Evolutionary conservation across 495 filamentous ascomycete genomes (phyloP).

Genomic region (Aspergillus incahuasiensis): DNA sequence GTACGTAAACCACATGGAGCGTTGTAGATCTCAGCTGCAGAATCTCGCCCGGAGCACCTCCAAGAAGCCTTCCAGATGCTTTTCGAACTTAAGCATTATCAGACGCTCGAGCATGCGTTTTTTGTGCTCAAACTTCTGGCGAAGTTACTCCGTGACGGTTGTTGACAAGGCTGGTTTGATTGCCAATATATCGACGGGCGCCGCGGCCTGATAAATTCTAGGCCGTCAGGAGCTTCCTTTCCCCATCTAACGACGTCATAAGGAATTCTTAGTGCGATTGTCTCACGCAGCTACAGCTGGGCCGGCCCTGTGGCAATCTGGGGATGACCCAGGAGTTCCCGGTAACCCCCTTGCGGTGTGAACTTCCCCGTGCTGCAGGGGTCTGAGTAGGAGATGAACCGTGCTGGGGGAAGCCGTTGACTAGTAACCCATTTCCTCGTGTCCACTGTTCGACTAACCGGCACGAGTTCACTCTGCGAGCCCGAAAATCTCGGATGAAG

Average conservation of each 20-base stretch:
- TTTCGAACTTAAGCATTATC: slow-evolving; percentile 1
- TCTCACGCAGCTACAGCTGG: slow-evolving; percentile 7
- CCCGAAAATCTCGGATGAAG: not conserved
- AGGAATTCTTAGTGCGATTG: slow-evolving; percentile 5
- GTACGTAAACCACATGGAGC: not conserved
- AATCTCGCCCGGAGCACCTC: not conserved
- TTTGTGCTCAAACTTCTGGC: not conserved
- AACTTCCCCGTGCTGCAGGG: slow-evolving; percentile 24
- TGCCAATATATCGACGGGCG: slow-evolving; percentile 18
- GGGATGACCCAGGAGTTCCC: slow-evolving; percentile 16
- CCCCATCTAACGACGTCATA: slow-evolving; percentile 7
- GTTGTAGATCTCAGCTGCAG: not conserved
- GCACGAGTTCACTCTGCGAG: not conserved
- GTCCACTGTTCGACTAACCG: not conserved
- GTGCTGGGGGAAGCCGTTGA: not conserved
- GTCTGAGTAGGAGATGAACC: not conserved
- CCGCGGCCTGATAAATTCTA: too few relatives aligned
- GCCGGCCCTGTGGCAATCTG: slow-evolving; percentile 9
- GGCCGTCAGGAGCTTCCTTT: not conserved
- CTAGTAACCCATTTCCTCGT: not conserved
- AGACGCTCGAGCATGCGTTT: not conserved
- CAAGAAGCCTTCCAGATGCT: not conserved
- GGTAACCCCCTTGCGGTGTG: slow-evolving; percentile 21
- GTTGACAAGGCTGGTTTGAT: not conserved
- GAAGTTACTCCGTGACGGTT: not conserved